These are phyloP conservation scores for Daedalea quercina DNA, from an alignment of 768 basidiomycete genomes.

Conservation along the genomic window DNA sequence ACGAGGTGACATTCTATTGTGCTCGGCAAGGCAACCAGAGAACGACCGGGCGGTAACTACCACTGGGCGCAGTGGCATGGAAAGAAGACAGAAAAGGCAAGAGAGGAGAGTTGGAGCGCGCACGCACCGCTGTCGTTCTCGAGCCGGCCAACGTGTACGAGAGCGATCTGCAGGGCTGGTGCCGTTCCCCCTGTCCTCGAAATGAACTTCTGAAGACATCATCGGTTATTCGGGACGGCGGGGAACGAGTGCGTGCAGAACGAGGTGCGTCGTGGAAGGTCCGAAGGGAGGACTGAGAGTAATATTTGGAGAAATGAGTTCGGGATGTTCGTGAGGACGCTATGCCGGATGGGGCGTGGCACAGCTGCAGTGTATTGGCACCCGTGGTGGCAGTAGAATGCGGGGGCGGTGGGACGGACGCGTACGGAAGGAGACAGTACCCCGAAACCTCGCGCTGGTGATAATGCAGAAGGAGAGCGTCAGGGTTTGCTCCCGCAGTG, in stretches of 20 bases:
- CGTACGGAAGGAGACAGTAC: not conserved
- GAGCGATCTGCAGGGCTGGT: too few relatives aligned
- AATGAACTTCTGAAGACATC: too few relatives aligned
- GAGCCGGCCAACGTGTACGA: too few relatives aligned
- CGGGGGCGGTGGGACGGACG: not conserved
- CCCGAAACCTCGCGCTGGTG: not conserved
- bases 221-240: too few relatives aligned
- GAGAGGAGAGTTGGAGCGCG: too few relatives aligned
- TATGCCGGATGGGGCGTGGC: not conserved
- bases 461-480: not conserved
- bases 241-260: not conserved
- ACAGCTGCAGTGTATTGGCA: not conserved
- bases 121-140: too few relatives aligned
- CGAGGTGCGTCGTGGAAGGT: not conserved
- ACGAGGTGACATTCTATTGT: too few relatives aligned
- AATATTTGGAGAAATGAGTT: not conserved
- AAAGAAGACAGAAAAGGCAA: not conserved
- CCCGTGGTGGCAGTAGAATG: slow-evolving; percentile 1
- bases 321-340: not conserved
- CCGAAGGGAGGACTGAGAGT: not conserved
- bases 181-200: too few relatives aligned
- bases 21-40: not conserved
- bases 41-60: not conserved
- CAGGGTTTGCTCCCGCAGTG: not conserved
- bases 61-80: not conserved